These are phyloP conservation scores for Metschnikowia lachancei DNA, from an alignment of 805 yeast genomes.

Conservation along the genomic window DNA sequence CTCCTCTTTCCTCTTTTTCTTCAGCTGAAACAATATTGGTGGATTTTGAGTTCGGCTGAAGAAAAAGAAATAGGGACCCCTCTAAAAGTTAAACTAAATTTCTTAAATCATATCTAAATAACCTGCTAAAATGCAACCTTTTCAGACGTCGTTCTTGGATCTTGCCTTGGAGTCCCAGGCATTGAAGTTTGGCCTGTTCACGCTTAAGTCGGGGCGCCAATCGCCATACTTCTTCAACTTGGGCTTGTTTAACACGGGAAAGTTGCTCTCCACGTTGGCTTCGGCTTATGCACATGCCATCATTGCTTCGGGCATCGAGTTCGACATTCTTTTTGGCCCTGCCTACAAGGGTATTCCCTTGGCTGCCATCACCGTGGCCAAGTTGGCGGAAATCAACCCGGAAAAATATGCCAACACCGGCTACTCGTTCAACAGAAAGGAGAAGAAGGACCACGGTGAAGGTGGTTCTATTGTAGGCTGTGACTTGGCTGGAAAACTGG, in stretches of 20 bases:
- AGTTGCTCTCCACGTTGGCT: constrained; percentile 74
- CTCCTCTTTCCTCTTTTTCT: constrained; percentile 13
- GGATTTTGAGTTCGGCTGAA: constrained; percentile 4
- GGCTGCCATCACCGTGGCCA: constrained; percentile 89
- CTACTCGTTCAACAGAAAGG: constrained; percentile 95
- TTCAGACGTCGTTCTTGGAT: constrained; percentile 69
- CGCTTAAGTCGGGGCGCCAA: constrained; percentile 84
- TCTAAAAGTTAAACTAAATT: neutral
- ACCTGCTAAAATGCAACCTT: constrained; percentile 43
- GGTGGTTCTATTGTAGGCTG: constrained; percentile 95
- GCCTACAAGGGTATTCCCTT: constrained; percentile 97
- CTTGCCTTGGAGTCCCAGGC: constrained; percentile 81
- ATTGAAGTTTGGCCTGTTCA: constrained; percentile 82
- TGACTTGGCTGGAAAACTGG: constrained; percentile 62
- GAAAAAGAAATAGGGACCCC: neutral
- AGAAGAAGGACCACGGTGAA: constrained; percentile 96
- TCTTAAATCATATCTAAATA: neutral
- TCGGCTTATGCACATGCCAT: constrained; percentile 87
- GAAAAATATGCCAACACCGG: constrained; percentile 68
- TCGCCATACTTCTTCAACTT: constrained; percentile 92
- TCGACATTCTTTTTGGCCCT: constrained; percentile 93
- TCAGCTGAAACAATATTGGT: constrained; percentile 13
- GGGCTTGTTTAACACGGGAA: constrained; percentile 81
- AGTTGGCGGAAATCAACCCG: constrained; percentile 88
- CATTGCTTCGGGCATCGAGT: constrained; percentile 73